Evolutionary conservation across 106 monocot species (phyloP).

Genomic region (Allium cepa): DNA sequence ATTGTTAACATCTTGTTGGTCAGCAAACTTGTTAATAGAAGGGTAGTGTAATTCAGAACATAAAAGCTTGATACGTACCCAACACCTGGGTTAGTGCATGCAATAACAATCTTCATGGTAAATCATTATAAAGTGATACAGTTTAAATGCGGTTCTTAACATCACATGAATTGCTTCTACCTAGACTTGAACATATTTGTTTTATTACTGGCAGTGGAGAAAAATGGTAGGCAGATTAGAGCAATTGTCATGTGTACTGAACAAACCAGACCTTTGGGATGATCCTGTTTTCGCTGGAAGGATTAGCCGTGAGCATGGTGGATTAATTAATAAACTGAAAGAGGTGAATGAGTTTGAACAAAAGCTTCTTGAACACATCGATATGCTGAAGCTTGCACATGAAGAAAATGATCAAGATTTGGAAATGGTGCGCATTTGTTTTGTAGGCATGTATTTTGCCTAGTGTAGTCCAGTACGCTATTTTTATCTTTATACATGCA

Average conservation of each 20-base stretch:
- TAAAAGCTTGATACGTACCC: no score
- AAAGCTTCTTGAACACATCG: constrained; percentile 87
- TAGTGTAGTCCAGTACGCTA: neutral
- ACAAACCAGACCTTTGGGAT: constrained; percentile 85
- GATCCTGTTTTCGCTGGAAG: constrained; percentile 77
- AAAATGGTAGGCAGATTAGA: constrained; percentile 54
- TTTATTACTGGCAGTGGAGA: constrained; percentile 63
- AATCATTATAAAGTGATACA: no score
- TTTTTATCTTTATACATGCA: neutral
- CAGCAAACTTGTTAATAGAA: no score
- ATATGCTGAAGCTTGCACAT: constrained; percentile 86
- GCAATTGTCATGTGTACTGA: constrained; percentile 46
- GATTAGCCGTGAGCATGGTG: constrained; percentile 87
- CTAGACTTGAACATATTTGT: no score
- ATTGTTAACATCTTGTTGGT: no score
- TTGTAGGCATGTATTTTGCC: constrained; percentile 27
- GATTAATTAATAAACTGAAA: constrained; percentile 76
- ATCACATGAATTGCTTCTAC: no score
- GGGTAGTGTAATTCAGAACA: no score
- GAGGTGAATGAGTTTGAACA: constrained; percentile 71
- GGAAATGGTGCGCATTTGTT: constrained; percentile 57
- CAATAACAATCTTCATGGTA: no score
- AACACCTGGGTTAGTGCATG: no score
- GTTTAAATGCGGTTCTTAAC: no score
- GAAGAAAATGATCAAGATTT: constrained; percentile 82